phyloP scores from a whole-genome alignment of 1,284 basidiomycete species.

The Heterobasidion occidentale region DNA sequence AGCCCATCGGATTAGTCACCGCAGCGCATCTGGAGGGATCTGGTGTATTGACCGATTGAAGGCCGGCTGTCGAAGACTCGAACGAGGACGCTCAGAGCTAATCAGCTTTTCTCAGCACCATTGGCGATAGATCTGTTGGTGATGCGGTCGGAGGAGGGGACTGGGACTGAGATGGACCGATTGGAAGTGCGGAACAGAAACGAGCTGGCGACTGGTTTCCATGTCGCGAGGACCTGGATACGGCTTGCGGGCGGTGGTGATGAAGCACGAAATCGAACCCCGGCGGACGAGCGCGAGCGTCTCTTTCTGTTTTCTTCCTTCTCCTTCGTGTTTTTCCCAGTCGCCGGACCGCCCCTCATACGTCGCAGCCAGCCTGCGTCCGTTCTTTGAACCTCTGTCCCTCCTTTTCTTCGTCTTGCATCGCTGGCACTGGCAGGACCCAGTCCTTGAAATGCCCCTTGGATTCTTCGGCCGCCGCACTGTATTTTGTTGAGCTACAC shows the following conservation, averaged over 20 bases:
- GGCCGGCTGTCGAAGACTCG: too few species aligned
- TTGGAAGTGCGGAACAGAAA: not conserved
- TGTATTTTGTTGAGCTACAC: slow-evolving; percentile 5
- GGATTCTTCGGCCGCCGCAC: slow-evolving; percentile 5
- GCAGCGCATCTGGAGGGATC: too few species aligned
- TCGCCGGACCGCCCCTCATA: not conserved
- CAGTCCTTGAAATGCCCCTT: slow-evolving; percentile 13
- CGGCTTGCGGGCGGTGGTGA: too few species aligned
- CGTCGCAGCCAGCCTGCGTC: not conserved
- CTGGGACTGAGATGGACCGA: too few species aligned
- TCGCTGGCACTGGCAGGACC: slow-evolving; percentile 9
- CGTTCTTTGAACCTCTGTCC: not conserved
- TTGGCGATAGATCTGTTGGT: too few species aligned
- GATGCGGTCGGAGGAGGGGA: too few species aligned
- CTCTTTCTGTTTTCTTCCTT: not conserved
- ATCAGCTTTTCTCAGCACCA: too few species aligned
- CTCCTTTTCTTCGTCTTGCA: not conserved
- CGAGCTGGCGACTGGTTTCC: not conserved
- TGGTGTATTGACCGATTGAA: too few species aligned
- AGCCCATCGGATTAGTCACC: too few species aligned
- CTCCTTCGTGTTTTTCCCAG: not conserved
- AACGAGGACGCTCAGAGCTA: too few species aligned
- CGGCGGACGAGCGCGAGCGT: not conserved
- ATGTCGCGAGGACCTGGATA: not conserved
- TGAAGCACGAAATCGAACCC: not conserved